phyloP scores from a whole-genome alignment of 2,329 filamentous ascomycete genomes.

The Sclerotinia borealis region DNA sequence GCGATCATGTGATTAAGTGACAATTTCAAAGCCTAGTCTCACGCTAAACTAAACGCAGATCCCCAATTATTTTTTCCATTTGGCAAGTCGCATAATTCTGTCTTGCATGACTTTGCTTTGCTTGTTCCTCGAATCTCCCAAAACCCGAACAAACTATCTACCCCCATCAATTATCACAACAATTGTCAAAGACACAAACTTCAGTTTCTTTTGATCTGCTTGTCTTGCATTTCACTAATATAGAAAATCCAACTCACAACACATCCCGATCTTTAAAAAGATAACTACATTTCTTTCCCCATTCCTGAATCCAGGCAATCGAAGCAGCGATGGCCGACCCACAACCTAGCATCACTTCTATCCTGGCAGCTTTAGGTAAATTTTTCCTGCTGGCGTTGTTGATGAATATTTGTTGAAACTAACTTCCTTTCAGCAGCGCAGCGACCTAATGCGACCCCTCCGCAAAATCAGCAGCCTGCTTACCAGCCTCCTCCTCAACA shows the following conservation, averaged over 20 bases:
- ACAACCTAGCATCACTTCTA: constrained; percentile 42
- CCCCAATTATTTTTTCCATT: background rate
- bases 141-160: background rate
- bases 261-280: background rate
- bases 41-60: background rate
- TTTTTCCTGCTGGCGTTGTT: background rate
- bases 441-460: constrained; percentile 41
- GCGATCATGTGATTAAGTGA: background rate
- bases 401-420: constrained; percentile 12
- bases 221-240: background rate
- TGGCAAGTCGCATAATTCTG: background rate
- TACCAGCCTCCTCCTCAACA: constrained; percentile 40
- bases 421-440: constrained; percentile 39
- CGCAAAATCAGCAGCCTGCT: constrained; percentile 35
- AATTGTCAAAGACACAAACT: constrained; percentile 6
- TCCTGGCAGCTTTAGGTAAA: constrained; percentile 45
- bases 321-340: constrained; percentile 38
- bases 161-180: background rate
- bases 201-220: background rate
- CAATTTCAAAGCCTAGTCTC: background rate
- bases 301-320: background rate
- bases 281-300: background rate
- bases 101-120: background rate
- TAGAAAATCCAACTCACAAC: background rate
- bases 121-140: background rate